phyloP scores from a whole-genome alignment of 768 basidiomycete genomes.

The Hortiboletus flavorubellus region DNA sequence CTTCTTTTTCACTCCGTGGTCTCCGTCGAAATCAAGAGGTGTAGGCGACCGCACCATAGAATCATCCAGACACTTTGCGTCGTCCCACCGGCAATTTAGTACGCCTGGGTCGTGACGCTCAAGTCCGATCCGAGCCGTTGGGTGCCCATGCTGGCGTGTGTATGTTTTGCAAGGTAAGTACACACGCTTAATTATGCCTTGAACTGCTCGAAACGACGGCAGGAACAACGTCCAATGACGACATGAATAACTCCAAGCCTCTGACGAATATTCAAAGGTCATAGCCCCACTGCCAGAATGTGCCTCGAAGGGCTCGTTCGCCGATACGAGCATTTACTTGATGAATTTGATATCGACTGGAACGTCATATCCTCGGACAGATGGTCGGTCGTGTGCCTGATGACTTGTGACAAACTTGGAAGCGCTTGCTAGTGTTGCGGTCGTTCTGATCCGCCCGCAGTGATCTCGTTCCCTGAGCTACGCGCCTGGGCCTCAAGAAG shows the following conservation, averaged over 20 bases:
- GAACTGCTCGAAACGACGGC: not conserved
- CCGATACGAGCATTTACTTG: not conserved
- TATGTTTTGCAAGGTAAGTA: not conserved
- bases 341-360: not conserved
- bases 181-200: not conserved
- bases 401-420: not conserved
- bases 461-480: not conserved
- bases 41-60: conserved; percentile 48
- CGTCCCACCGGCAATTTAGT: conserved; percentile 43
- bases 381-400: not conserved
- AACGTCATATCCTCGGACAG: conserved; percentile 2
- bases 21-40: conserved; percentile 55
- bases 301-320: not conserved
- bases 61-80: conserved; percentile 33
- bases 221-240: not conserved
- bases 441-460: conserved; percentile 3
- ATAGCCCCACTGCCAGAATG: not conserved
- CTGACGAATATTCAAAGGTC: not conserved
- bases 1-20: conserved; percentile 13
- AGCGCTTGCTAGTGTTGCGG: not conserved
- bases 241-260: not conserved
- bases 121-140: not conserved
- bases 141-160: conserved; percentile 1
- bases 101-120: not conserved
- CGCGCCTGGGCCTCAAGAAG: no score